Evolutionary conservation across 495 filamentous ascomycete species (phyloP), one percentile per base, ranked within the genome.

Genomic region (Trichoderma reesei): DNA sequence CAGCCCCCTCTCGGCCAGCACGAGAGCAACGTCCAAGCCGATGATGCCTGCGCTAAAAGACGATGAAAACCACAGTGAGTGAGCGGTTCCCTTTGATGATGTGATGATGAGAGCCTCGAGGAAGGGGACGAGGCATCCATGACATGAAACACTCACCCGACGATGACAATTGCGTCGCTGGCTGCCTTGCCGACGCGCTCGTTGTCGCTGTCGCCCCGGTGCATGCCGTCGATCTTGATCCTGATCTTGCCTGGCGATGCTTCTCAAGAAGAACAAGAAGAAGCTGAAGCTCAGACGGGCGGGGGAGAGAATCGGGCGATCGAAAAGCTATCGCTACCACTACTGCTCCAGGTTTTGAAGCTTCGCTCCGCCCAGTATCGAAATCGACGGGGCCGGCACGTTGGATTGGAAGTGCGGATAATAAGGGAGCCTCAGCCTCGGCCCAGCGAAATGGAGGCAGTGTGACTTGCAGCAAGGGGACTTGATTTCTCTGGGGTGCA

Each of bases 11-110:
- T 71, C 66, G 1, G 72, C 67, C 4, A 74, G 67, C 10, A 70
- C 71, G 8, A 73, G 56, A n/a, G 73, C 73, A n/a, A 74, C 71
- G 60, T 74, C 67, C 5, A 75, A 63, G 16, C 72, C 73, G 62
- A 75, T 73, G n/a, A 74, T 70, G 36, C 72, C 73, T 36, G 59
- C 59, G 59, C 59, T 61, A 41, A 2, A 63, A 36, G 26, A 48
- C 10, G 26, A 39, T 3, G 38, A 7, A 34, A 33, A 31, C 26
- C 20, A 56, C 51, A 34, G 51, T 56, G 31, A 56, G 31, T 26
- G 8, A 34, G 26, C 14, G 34, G 8, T 13, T 9, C n/a, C 14
- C 4, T 18, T 18, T 33, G 14, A 3, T 11, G 61, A 3, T 11
- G 26, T 26, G 18, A 44, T n/a, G 20, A 2, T 1, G 60, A 61